Percentiles rank a stretch among this genome's conserved stretches.
phyloP scores from a whole-genome alignment of 169 alveolate species.

The Plasmodium yoelii region DNA sequence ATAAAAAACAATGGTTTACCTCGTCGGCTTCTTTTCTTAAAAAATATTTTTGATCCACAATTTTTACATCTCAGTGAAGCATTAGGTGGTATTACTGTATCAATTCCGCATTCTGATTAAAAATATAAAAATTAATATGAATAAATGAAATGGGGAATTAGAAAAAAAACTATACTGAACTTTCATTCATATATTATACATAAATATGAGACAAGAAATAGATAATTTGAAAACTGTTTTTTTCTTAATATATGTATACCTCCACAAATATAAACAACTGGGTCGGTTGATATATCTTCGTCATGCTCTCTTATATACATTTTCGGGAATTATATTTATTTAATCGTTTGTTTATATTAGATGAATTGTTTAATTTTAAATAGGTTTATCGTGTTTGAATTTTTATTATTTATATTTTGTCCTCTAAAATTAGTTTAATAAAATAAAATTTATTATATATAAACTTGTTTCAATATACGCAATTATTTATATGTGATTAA shows the following conservation, averaged over 20 bases:
- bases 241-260: conserved; percentile 21
- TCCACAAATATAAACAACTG: conserved; percentile 69
- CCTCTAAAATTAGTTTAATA: too few relatives aligned
- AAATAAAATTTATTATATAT: too few relatives aligned
- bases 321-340: neutral
- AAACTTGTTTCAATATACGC: too few relatives aligned
- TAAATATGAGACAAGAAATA: too few relatives aligned
- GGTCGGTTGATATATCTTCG: conserved; percentile 65
- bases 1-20: conserved; percentile 54
- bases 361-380: neutral
- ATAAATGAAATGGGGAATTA: neutral
- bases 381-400: neutral
- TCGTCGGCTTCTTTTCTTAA: conserved; percentile 87
- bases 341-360: neutral
- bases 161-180: too few relatives aligned
- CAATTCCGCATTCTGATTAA: conserved; percentile 88
- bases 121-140: conserved; percentile 9
- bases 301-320: conserved; percentile 74
- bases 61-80: conserved; percentile 89
- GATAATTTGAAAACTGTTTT: neutral
- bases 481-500: too few relatives aligned
- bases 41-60: conserved; percentile 89
- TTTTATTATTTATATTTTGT: too few relatives aligned
- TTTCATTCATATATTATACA: too few relatives aligned
- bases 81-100: conserved; percentile 88